phyloP scores from a whole-genome alignment of 768 basidiomycete genomes.

The Termitomyces sp. region DNA sequence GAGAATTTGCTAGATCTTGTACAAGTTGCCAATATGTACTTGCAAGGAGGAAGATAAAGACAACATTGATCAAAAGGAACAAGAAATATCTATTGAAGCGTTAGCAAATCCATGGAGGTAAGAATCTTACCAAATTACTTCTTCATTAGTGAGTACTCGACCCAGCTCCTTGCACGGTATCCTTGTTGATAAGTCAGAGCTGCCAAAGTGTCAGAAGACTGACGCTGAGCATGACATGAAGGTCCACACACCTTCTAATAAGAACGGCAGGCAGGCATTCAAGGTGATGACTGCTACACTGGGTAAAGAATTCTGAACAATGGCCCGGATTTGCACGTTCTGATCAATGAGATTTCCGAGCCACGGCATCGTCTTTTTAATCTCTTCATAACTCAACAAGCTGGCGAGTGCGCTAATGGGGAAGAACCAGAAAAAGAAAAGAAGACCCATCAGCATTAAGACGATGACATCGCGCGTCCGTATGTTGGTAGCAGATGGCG shows the following conservation, averaged over 20 bases:
- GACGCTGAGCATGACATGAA: not conserved
- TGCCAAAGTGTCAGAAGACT: constrained; percentile 12
- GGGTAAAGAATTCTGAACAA: constrained; percentile 94
- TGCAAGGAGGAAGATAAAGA: constrained; percentile 91
- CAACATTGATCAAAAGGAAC: constrained; percentile 86
- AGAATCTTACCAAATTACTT: constrained; percentile 50
- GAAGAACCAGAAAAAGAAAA: constrained; percentile 89
- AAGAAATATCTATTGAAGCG: constrained; percentile 71
- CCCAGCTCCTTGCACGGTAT: constrained; percentile 82
- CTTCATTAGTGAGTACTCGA: constrained; percentile 87
- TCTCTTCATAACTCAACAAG: constrained; percentile 88
- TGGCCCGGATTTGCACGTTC: constrained; percentile 72
- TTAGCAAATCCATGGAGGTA: constrained; percentile 1
- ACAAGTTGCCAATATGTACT: constrained; percentile 91
- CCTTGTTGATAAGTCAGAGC: constrained; percentile 88
- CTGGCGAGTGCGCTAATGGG: constrained; percentile 86
- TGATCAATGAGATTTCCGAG: constrained; percentile 78
- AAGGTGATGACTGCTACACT: constrained; percentile 85
- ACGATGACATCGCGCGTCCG: constrained; percentile 70
- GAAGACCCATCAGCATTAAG: constrained; percentile 55
- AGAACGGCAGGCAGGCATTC: constrained; percentile 84
- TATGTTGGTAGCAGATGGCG: constrained; percentile 51
- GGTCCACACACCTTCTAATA: constrained; percentile 66
- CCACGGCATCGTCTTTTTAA: constrained; percentile 87
- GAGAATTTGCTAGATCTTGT: constrained; percentile 87